A percentile compares a stretch with the other conserved stretches of the same genome.
Evolutionary conservation across 108 stramenopile genomes (phyloP).

Genomic region (Schizochytrium sp.): DNA sequence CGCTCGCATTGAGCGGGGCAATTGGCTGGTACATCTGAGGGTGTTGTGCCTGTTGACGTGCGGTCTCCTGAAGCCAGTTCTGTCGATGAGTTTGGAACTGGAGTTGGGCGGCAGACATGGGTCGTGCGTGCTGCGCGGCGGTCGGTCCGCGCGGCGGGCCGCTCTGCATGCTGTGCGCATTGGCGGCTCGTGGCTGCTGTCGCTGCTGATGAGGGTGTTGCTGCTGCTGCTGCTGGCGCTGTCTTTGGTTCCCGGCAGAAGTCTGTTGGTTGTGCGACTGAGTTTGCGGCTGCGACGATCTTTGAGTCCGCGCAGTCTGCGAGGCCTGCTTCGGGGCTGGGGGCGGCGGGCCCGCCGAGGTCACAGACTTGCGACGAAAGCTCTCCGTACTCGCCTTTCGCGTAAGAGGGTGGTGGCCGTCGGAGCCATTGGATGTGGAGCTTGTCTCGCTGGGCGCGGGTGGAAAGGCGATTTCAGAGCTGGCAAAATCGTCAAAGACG

Average conservation of each 20-base stretch:
- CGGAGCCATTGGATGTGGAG: neutral
- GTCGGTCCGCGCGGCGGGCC: neutral
- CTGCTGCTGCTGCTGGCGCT: neutral
- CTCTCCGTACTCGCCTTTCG: neutral
- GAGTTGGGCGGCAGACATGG: neutral
- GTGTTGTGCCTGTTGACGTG: neutral
- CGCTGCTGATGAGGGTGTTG: neutral
- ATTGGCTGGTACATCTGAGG: neutral
- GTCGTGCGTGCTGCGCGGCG: neutral
- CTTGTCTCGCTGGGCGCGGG: neutral
- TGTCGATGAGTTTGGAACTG: neutral
- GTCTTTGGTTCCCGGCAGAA: neutral
- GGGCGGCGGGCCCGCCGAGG: too few species aligned
- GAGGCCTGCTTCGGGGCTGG: too few species aligned
- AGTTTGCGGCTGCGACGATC: neutral
- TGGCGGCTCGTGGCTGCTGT: neutral
- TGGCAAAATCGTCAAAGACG: neutral
- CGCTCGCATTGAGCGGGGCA: neutral
- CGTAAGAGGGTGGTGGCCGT: neutral
- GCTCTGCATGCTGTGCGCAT: neutral
- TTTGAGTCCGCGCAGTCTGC: too few species aligned
- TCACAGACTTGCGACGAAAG: neutral
- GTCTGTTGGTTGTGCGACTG: neutral
- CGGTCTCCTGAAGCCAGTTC: neutral
- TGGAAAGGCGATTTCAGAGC: neutral